Percentiles rank a stretch among this genome's conserved stretches.
These are phyloP conservation scores for Hypoxylon sp. DNA, from an alignment of 2,329 filamentous ascomycete genomes.

Conservation along the genomic window DNA sequence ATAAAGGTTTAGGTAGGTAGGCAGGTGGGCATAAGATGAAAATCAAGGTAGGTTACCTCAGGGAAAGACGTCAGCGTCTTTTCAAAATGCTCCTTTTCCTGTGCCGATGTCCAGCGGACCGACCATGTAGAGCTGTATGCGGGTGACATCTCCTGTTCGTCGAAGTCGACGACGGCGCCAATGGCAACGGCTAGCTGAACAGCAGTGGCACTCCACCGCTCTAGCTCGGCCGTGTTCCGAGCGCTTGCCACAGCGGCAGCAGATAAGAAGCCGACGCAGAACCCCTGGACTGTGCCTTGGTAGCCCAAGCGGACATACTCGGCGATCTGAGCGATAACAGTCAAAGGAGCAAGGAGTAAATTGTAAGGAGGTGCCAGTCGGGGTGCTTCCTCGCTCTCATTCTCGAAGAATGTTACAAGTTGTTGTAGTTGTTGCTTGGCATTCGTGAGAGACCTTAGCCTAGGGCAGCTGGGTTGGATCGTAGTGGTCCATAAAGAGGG, in stretches of 20 bases:
- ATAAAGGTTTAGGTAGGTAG: background rate
- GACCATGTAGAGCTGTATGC: constrained; percentile 30
- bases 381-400: constrained; percentile 7
- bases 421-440: constrained; percentile 14
- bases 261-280: constrained; percentile 28
- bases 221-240: constrained; percentile 13
- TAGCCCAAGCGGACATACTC: constrained; percentile 17
- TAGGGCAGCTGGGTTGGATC: constrained; percentile 5
- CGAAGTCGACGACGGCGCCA: constrained; percentile 24
- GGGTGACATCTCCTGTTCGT: constrained; percentile 9
- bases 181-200: constrained; percentile 23
- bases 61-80: constrained; percentile 28
- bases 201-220: constrained; percentile 18
- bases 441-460: background rate
- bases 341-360: constrained; percentile 28
- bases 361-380: constrained; percentile 21
- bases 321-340: constrained; percentile 23
- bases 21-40: background rate
- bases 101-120: constrained; percentile 18
- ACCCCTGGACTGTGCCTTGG: constrained; percentile 20
- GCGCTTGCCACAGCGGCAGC: constrained; percentile 21
- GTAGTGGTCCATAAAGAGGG: constrained; percentile 18
- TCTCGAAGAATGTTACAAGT: constrained; percentile 17
- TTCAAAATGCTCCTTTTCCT: constrained; percentile 22
- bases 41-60: constrained; percentile 2